These are phyloP conservation scores for Fusarium humuli DNA, from an alignment of 2,329 filamentous ascomycete species.

Conservation along the genomic window DNA sequence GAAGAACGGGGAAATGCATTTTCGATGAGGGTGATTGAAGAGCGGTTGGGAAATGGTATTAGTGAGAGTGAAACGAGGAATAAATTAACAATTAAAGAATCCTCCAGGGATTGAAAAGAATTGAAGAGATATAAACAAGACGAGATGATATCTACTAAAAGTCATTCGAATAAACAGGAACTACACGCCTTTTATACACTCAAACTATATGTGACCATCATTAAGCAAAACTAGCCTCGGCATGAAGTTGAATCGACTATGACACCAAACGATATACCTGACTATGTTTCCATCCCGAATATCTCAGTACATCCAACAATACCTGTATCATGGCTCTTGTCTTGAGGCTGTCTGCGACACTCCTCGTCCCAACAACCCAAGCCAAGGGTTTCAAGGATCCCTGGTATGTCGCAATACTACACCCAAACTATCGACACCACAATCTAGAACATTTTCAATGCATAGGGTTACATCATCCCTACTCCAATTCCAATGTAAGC, in stretches of 20 bases:
- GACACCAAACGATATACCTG: slow-evolving; percentile 1
- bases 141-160: slow-evolving; percentile 6
- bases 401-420: slow-evolving; percentile 14
- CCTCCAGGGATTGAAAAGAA: slow-evolving; percentile 21
- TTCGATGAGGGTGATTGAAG: slow-evolving; percentile 6
- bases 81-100: not conserved
- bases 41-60: not conserved
- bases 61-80: not conserved
- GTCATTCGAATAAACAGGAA: not conserved
- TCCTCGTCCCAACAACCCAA: slow-evolving; percentile 26
- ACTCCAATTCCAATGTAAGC: slow-evolving; percentile 6
- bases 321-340: slow-evolving; percentile 26
- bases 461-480: slow-evolving; percentile 4
- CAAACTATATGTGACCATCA: slow-evolving; percentile 12
- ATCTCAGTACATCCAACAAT: slow-evolving; percentile 16
- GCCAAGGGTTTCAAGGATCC: slow-evolving; percentile 37
- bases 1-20: slow-evolving; percentile 38
- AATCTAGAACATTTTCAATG: not conserved
- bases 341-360: slow-evolving; percentile 31
- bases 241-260: slow-evolving; percentile 11
- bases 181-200: slow-evolving; percentile 24
- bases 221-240: slow-evolving; percentile 13
- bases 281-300: not conserved
- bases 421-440: not conserved
- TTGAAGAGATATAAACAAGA: slow-evolving; percentile 7